Base-by-base conservation (phyloP, 2,329 filamentous ascomycete species). In the Ceratocystis harringtonii region DNA sequence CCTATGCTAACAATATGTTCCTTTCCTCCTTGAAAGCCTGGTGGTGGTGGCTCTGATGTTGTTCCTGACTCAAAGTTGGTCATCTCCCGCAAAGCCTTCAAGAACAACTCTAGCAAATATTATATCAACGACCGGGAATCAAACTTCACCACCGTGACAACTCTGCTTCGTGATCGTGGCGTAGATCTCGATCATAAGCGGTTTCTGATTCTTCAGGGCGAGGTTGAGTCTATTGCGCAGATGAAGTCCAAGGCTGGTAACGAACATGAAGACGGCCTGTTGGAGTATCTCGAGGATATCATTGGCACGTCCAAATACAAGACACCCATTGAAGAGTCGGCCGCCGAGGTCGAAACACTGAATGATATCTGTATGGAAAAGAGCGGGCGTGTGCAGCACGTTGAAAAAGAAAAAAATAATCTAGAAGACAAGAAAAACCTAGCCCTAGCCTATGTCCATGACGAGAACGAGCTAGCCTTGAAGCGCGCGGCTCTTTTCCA, bases 261-360 rank as follows among this genome's bases (percentile, higher is more conserved):
- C 70, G 94, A 99, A 74, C 92, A 97, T 72, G 94, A 99, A 68
- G 94, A 99, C 71, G 94, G 94, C 12, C 82, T 99, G 2, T 80
- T 99, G 19, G 94, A 99, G 74, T 99, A 99, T 69, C 83, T 99
- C 0, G 94, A 99, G 74, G 94, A 99, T 72, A 99, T 99, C 68
- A 97, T 99, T 71, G 94, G 95, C 68, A 99, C 94, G 0, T 97
- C 94, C 5, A 96, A 96, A 74, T 99, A 99, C 78, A 99, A 99
- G 77, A 84, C 88, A 0, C 92, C 94, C 0, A 99, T 99, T 69
- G 94, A 99, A 70, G 94, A 99, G 76, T 87, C 92, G 0, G 92
- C 91, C 0, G 78, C 87, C 1, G 90, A 97, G 74, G 90, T 96
- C 0, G 94, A 99, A 75, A 86, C 85, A 0, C 81, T 97, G 65